Conservation (phyloP, 495 filamentous ascomycete species). For the Beverwykella pulmonaria region DNA sequence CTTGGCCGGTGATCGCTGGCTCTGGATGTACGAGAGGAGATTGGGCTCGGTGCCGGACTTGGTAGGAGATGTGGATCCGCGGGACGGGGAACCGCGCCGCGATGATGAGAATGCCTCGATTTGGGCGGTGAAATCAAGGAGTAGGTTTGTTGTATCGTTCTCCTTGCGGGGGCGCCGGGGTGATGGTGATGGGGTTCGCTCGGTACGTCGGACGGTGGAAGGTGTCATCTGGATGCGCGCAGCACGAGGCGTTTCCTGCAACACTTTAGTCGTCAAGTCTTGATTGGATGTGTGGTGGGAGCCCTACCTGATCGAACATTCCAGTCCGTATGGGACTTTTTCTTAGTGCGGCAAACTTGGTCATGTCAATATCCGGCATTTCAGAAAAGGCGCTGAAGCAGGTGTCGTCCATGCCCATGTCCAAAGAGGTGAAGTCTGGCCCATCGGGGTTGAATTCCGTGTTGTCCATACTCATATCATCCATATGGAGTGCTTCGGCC, state of each 20-base stretch:
- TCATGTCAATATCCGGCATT: slow-evolving; percentile 75
- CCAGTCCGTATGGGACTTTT: slow-evolving; percentile 56
- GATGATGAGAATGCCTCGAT: slow-evolving; percentile 57
- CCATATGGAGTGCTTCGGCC: slow-evolving; percentile 36
- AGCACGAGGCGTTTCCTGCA: slow-evolving; percentile 41
- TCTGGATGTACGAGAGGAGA: slow-evolving; percentile 50
- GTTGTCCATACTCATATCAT: slow-evolving; percentile 29
- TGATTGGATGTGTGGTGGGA: background rate
- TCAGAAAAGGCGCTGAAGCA: slow-evolving; percentile 86
- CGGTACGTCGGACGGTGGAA: slow-evolving; percentile 44
- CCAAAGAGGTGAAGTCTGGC: slow-evolving; percentile 42
- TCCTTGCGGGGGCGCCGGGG: slow-evolving; percentile 54
- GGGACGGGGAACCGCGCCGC: slow-evolving; percentile 45
- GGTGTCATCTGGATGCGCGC: slow-evolving; percentile 42
- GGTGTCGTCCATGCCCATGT: slow-evolving; percentile 66
- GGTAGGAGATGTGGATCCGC: slow-evolving; percentile 49
- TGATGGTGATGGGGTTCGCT: slow-evolving; percentile 60
- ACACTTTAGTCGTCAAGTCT: slow-evolving; percentile 3
- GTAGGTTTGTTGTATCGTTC: slow-evolving; percentile 66
- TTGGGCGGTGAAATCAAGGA: slow-evolving; percentile 88
- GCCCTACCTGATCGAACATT: slow-evolving; percentile 45
- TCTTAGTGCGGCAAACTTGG: slow-evolving; percentile 73
- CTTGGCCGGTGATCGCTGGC: slow-evolving; percentile 49
- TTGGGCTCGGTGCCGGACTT: slow-evolving; percentile 51
- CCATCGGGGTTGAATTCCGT: slow-evolving; percentile 36